Percentiles rank a stretch among this genome's conserved stretches.
Conservation (phyloP, 352 stramenopile genomes). For the Phytophthora hibernalis region DNA sequence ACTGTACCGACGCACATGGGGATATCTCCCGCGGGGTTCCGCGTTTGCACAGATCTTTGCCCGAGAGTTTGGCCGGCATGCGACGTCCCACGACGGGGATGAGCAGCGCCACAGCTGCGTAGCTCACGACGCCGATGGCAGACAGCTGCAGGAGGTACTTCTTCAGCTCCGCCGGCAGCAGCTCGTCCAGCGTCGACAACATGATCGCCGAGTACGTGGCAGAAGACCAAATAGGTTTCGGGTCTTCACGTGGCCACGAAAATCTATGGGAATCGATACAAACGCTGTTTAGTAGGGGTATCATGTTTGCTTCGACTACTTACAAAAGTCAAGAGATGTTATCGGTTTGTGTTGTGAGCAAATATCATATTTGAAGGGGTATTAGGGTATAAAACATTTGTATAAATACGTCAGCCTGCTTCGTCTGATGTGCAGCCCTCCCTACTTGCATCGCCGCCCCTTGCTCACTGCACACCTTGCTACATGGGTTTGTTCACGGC, state of each 20-base stretch:
- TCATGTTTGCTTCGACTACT: background rate
- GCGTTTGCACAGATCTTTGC: conserved; percentile 94
- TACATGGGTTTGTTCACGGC: conserved; percentile 30
- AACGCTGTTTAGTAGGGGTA: background rate
- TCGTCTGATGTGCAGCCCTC: background rate
- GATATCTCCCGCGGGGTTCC: conserved; percentile 87
- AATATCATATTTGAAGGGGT: background rate
- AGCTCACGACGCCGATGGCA: conserved; percentile 65
- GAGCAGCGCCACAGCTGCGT: conserved; percentile 62
- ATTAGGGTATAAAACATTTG: conserved; percentile 18
- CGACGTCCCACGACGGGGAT: conserved; percentile 65
- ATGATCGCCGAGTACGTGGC: conserved; percentile 22
- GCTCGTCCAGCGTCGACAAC: conserved; percentile 23
- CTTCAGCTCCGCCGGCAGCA: conserved; percentile 46
- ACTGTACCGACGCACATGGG: conserved; percentile 67
- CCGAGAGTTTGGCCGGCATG: conserved; percentile 87
- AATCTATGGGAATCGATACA: conserved; percentile 4
- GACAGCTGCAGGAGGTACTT: conserved; percentile 56
- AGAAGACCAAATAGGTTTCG: conserved; percentile 16
- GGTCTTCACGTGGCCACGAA: conserved; percentile 24
- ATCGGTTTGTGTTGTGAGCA: background rate
- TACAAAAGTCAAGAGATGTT: background rate
- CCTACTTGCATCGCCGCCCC: background rate
- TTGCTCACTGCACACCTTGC: conserved; percentile 16
- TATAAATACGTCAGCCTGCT: conserved; percentile 31